Conservation (phyloP, 495 filamentous ascomycete species). For the Trichoderma virens region DNA sequence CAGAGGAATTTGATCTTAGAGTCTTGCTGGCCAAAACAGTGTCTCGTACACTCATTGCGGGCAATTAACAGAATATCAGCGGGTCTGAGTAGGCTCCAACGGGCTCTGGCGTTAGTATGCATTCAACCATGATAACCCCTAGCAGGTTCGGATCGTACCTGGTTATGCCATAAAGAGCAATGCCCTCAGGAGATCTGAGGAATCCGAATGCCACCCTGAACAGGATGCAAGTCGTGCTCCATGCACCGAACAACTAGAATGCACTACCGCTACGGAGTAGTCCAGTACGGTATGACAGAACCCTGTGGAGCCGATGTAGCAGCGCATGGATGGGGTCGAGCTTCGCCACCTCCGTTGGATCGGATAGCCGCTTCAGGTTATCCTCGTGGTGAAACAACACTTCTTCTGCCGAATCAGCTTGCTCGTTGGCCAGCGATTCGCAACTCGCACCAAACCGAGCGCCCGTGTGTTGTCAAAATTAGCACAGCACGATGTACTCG, state of each 20-base stretch:
- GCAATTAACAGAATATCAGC: not conserved
- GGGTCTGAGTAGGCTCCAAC: not conserved
- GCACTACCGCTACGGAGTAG: too few species aligned
- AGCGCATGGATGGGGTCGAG: not conserved
- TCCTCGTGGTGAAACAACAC: slow-evolving; percentile 1
- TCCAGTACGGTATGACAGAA: not conserved
- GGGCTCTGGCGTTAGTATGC: not conserved
- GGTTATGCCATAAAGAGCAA: not conserved
- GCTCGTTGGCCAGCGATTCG: not conserved
- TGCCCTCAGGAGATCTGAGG: not conserved
- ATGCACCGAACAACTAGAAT: too few species aligned
- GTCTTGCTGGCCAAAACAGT: too few species aligned
- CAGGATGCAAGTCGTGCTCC: too few species aligned
- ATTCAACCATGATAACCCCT: not conserved
- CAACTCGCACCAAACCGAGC: not conserved
- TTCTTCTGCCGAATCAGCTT: not conserved
- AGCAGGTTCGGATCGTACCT: not conserved
- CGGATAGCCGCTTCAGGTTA: slow-evolving; percentile 3
- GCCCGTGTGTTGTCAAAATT: not conserved
- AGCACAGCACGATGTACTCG: not conserved
- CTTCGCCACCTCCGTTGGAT: slow-evolving; percentile 5
- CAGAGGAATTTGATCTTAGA: too few species aligned
- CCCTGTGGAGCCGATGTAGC: not conserved
- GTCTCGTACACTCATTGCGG: not conserved
- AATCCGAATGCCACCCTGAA: too few species aligned